phyloP scores from a whole-genome alignment of 2,329 filamentous ascomycete species.

The Colletotrichum lupini region DNA sequence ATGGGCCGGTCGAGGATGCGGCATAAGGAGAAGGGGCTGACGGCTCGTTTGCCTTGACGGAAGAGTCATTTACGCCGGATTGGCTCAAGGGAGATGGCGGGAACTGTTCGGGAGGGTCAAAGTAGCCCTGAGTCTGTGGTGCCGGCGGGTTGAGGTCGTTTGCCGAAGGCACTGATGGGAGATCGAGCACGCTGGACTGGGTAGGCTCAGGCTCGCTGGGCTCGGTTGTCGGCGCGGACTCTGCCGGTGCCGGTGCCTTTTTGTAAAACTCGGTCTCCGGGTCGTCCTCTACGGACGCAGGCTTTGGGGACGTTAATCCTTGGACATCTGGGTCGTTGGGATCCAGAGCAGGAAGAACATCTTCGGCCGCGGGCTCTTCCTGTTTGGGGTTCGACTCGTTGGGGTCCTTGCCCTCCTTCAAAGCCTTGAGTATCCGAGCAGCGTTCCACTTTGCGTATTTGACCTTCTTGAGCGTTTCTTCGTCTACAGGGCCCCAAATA shows the following conservation, averaged over 20 bases:
- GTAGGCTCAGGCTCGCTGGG: slow-evolving; percentile 35
- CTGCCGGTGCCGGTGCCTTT: slow-evolving; percentile 40
- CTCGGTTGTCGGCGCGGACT: slow-evolving; percentile 39
- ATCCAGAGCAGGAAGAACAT: slow-evolving; percentile 61
- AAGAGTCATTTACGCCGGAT: slow-evolving; percentile 43
- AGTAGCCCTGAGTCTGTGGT: slow-evolving; percentile 44
- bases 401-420: slow-evolving; percentile 91
- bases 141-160: slow-evolving; percentile 32
- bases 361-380: slow-evolving; percentile 61
- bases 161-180: slow-evolving; percentile 31
- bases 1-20: slow-evolving; percentile 25
- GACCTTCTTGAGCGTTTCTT: slow-evolving; percentile 85
- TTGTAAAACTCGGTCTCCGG: slow-evolving; percentile 53
- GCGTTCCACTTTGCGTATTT: slow-evolving; percentile 98
- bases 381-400: slow-evolving; percentile 87
- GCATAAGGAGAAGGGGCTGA: slow-evolving; percentile 27
- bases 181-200: slow-evolving; percentile 20
- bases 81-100: slow-evolving; percentile 49
- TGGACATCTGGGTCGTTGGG: slow-evolving; percentile 74
- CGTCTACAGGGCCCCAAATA: slow-evolving; percentile 82
- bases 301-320: slow-evolving; percentile 55
- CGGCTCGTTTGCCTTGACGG: slow-evolving; percentile 2
- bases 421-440: slow-evolving; percentile 86
- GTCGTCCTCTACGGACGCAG: slow-evolving; percentile 64
- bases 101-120: slow-evolving; percentile 47